Evolutionary conservation across 2,329 filamentous ascomycete genomes (phyloP).

Genomic region (Samsoniella hepiali): DNA sequence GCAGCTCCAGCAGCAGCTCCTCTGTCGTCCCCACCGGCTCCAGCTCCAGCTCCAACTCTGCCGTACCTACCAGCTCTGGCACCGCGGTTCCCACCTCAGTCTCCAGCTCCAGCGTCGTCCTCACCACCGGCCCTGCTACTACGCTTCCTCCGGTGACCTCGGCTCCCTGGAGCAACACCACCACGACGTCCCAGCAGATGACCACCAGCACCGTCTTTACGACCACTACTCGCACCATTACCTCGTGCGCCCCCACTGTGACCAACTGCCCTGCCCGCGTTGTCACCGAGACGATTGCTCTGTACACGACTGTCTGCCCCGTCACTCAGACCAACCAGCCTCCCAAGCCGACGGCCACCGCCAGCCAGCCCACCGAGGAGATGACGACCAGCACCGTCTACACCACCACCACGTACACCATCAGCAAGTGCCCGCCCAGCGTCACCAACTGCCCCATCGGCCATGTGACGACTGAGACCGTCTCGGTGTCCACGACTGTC

Average conservation of each 20-base stretch:
- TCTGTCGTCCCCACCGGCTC: not conserved
- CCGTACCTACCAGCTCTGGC: not conserved
- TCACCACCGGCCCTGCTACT: constrained; percentile 2
- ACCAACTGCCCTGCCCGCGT: constrained; percentile 22
- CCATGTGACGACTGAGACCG: constrained; percentile 19
- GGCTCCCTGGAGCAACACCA: constrained; percentile 13
- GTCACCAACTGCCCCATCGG: constrained; percentile 22
- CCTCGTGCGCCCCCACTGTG: constrained; percentile 21
- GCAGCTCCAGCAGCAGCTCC: not conserved
- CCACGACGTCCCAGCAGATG: constrained; percentile 12
- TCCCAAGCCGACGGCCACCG: constrained; percentile 3
- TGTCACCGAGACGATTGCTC: constrained; percentile 17
- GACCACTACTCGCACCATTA: constrained; percentile 22
- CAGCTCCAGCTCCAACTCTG: not conserved
- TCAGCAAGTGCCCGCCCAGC: constrained; percentile 21
- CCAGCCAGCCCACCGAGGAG: constrained; percentile 4
- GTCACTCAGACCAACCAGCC: constrained; percentile 14
- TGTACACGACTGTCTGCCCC: constrained; percentile 17
- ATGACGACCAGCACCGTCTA: constrained; percentile 22
- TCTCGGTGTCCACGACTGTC: constrained; percentile 9
- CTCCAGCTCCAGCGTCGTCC: not conserved
- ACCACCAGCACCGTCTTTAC: constrained; percentile 22
- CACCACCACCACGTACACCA: constrained; percentile 22
- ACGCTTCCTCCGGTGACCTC: not conserved
- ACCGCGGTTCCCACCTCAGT: not conserved